These are phyloP conservation scores for Vigna trinervia DNA, from an alignment of 306 rosid species.

Conservation along the genomic window DNA sequence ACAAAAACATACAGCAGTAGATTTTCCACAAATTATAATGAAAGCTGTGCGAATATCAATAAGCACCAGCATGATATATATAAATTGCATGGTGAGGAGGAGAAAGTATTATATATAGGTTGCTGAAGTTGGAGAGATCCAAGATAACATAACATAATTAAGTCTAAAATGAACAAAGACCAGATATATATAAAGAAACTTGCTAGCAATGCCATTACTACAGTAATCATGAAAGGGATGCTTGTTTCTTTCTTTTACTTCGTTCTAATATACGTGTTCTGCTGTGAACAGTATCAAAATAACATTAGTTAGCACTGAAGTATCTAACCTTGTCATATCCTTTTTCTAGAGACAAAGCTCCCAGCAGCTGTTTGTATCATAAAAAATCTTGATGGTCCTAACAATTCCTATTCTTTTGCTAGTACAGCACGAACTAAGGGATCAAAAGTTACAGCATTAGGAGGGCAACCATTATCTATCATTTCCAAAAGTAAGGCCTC, in stretches of 20 bases:
- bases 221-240: constrained; percentile 7
- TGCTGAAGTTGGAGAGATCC: constrained; percentile 5
- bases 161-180: constrained; percentile 20
- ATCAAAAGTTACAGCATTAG: constrained; percentile 45
- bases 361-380: constrained; percentile 18
- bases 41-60: not conserved
- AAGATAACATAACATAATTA: not conserved
- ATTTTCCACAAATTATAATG: constrained; percentile 8
- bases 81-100: not conserved
- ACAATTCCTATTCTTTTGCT: constrained; percentile 18
- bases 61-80: not conserved
- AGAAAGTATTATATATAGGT: not conserved
- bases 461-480: constrained; percentile 41
- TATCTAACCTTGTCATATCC: constrained; percentile 32
- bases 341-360: constrained; percentile 30
- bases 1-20: constrained; percentile 29
- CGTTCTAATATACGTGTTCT: not conserved
- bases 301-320: not conserved
- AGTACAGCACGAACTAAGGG: constrained; percentile 41
- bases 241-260: constrained; percentile 10
- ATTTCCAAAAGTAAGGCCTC: constrained; percentile 45
- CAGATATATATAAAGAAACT: constrained; percentile 20
- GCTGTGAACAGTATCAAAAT: not conserved
- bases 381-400: constrained; percentile 23
- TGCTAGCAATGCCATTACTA: constrained; percentile 4